Conservation (phyloP, 2,329 filamentous ascomycete genomes). For the Cladorrhinum sp. region DNA sequence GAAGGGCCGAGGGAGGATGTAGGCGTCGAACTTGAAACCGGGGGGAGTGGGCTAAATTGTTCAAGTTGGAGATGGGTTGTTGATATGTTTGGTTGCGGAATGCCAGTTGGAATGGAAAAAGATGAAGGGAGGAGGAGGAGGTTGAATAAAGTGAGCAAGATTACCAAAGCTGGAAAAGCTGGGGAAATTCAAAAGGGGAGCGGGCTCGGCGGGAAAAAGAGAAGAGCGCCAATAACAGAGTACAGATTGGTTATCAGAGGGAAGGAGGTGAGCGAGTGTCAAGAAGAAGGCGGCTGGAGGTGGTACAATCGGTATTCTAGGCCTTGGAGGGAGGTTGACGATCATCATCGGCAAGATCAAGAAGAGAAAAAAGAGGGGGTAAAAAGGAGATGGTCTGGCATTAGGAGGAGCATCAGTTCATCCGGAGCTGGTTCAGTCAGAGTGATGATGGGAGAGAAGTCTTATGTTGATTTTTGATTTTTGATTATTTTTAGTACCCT, state of each 20-base stretch:
- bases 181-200: not conserved
- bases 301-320: constrained; percentile 23
- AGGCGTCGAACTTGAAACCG: no score
- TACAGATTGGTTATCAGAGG: constrained; percentile 25
- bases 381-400: constrained; percentile 15
- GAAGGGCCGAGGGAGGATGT: not conserved
- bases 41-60: no score
- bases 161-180: no score
- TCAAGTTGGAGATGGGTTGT: not conserved
- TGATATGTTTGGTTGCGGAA: no score
- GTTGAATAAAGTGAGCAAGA: not conserved
- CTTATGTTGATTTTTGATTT: constrained; percentile 20
- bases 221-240: constrained; percentile 19
- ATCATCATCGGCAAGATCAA: no score
- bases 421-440: not conserved
- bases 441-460: constrained; percentile 9
- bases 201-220: not conserved
- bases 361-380: constrained; percentile 21
- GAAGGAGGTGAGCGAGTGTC: constrained; percentile 15
- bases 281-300: constrained; percentile 20
- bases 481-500: no score
- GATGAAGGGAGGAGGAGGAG: not conserved
- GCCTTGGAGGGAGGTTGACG: constrained; percentile 21
- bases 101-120: not conserved
- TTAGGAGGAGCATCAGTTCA: not conserved